phyloP scores from a whole-genome alignment of 495 filamentous ascomycete genomes.

The Penicillium coprophilum region DNA sequence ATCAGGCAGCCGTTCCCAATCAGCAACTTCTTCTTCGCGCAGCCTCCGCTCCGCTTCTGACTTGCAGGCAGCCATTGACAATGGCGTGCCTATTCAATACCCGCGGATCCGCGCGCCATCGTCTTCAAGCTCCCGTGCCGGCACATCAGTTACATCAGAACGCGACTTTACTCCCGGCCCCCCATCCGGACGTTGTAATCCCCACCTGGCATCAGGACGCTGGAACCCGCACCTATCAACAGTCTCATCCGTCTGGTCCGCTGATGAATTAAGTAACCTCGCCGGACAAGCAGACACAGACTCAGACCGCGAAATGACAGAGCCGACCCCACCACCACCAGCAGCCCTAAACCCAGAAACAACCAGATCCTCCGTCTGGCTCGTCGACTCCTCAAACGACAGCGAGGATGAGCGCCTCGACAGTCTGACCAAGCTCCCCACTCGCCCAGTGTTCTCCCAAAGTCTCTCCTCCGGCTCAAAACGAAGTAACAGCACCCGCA shows the following conservation, averaged over 20 bases:
- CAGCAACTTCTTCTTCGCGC: conserved; percentile 40
- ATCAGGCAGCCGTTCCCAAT: conserved; percentile 38
- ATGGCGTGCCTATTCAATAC: conserved; percentile 47
- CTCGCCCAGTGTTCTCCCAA: conserved; percentile 35
- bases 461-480: conserved; percentile 40
- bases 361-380: conserved; percentile 44
- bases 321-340: conserved; percentile 22
- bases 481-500: conserved; percentile 41
- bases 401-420: conserved; percentile 39
- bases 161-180: conserved; percentile 38
- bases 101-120: conserved; percentile 49
- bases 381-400: conserved; percentile 43
- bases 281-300: conserved; percentile 22
- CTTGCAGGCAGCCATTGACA: conserved; percentile 42
- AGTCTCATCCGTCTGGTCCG: conserved; percentile 64
- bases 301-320: conserved; percentile 14
- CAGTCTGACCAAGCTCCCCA: conserved; percentile 43
- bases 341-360: conserved; percentile 31
- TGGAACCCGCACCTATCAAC: conserved; percentile 77
- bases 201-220: conserved; percentile 58
- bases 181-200: conserved; percentile 61
- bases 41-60: conserved; percentile 39
- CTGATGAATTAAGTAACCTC: conserved; percentile 29
- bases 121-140: conserved; percentile 48
- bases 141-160: conserved; percentile 32